phyloP scores from a whole-genome alignment of 2,329 filamentous ascomycete genomes.

The Verruconis gallopava region DNA sequence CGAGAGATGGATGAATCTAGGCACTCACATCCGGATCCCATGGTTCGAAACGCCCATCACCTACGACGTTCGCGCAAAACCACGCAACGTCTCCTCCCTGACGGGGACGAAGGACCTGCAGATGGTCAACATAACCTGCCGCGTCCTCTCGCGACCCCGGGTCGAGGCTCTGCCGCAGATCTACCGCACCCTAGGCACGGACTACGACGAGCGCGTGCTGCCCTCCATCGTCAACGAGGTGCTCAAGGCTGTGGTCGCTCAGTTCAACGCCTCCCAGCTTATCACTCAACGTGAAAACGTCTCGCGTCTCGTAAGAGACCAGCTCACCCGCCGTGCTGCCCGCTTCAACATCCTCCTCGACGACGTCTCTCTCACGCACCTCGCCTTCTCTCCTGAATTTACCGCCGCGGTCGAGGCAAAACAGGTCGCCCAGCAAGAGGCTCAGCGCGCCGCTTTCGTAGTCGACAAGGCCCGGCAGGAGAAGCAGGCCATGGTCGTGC shows the following conservation, averaged over 20 bases:
- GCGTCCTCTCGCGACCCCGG: constrained; percentile 86
- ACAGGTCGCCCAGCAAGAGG: constrained; percentile 72
- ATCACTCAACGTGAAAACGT: constrained; percentile 99
- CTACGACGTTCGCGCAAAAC: constrained; percentile 96
- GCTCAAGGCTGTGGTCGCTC: constrained; percentile 93
- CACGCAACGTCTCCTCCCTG: constrained; percentile 88
- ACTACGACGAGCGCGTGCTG: constrained; percentile 96
- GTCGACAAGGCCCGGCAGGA: constrained; percentile 98
- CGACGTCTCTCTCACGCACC: constrained; percentile 84
- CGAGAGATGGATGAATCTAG: too few species aligned
- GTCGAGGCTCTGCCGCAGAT: constrained; percentile 87
- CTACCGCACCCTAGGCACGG: constrained; percentile 85
- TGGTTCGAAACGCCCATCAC: constrained; percentile 96
- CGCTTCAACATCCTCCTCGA: constrained; percentile 96
- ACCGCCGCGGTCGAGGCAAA: constrained; percentile 57
- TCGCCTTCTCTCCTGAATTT: constrained; percentile 58
- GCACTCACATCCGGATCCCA: constrained; percentile 84
- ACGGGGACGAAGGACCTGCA: constrained; percentile 98
- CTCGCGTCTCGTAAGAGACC: constrained; percentile 79
- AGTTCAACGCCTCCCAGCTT: constrained; percentile 96
- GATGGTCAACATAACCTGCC: constrained; percentile 99
- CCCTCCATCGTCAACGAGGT: constrained; percentile 99
- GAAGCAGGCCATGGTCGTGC: constrained; percentile 97
- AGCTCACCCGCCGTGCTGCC: constrained; percentile 77
- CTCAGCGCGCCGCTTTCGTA: constrained; percentile 90